Base-by-base conservation (phyloP, 2,329 filamentous ascomycete species). In the Mariannaea elegans region DNA sequence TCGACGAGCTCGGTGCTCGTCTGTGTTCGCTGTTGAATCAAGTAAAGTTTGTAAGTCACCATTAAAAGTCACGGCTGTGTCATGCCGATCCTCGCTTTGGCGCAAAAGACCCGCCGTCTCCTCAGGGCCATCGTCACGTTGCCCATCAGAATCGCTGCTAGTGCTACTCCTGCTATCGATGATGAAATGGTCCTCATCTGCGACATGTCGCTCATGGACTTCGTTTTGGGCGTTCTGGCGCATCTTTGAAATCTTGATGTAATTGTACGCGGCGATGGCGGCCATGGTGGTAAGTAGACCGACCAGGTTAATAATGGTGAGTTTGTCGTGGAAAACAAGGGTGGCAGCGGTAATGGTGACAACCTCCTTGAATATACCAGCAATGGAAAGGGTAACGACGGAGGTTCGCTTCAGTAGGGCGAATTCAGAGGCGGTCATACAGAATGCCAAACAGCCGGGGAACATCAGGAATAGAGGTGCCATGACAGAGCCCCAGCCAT, bases 291-390 rank as follows among this genome's bases (percentile, higher is more conserved):
- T 88, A n/a, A 96, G 73, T 12, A 99, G 81, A 7, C 95, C 95
- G 14, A 90, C 85, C 9, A 97, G 81, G 75, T 99, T 99, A 80
- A 99, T 87, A 0, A 89, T 81, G 0, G 94, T 97, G 44, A 99
- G 85, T 47, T 85, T 87, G 74, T 99, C 95, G 69, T 95, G 86
- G 80, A 97, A 99, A 4, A 97, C 88, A 24, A 96, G 76, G 8
- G 93, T 91, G 0, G 94, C 94, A 1, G 93, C 93, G 38, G 87
- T 90, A 71, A 99, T 98, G 13, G 95, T 99, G 55, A 99, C 89
- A 38, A 98, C 95, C 79, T 99, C 95, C 76, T 99, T 99, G 83
- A 99, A 98, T 63, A 99, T 98, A 62, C 95, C 95, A 63, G 94
- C 97, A 68, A 99, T 97, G 50, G 91, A 96, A 44, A 99, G 84